phyloP scores from a whole-genome alignment of 148 eudicot species.

The Rhododendron simsii region DNA sequence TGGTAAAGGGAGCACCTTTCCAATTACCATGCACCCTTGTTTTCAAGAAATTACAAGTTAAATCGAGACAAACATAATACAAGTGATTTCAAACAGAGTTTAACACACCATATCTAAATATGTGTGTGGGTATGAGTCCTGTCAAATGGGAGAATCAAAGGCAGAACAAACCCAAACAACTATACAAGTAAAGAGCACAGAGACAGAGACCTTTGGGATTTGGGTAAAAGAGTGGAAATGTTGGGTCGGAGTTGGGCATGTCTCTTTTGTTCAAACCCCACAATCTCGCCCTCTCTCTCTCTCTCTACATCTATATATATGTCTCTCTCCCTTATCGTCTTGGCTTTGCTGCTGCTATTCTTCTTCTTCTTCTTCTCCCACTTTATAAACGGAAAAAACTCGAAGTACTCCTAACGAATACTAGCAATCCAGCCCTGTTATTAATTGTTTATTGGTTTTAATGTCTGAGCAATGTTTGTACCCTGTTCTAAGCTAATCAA shows the following conservation, averaged over 20 bases:
- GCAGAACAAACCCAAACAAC: conserved; percentile 12
- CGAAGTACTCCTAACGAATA: not conserved
- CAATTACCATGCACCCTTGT: not conserved
- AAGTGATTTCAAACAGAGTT: not conserved
- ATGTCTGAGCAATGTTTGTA: too few species aligned
- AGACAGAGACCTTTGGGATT: conserved; percentile 23
- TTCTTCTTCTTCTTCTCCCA: not conserved
- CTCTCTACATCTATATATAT: not conserved
- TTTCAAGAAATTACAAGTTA: not conserved
- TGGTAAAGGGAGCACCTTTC: not conserved
- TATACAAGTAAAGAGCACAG: not conserved
- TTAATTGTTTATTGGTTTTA: too few species aligned
- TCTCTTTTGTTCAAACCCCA: conserved; percentile 26
- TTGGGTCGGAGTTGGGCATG: conserved; percentile 23
- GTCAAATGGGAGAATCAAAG: conserved; percentile 6
- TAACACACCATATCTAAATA: not conserved
- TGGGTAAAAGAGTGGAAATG: conserved; percentile 20
- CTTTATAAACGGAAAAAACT: not conserved
- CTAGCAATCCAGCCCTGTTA: not conserved
- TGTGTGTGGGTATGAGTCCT: not conserved
- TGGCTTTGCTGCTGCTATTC: not conserved
- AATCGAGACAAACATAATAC: not conserved
- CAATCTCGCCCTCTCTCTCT: not conserved
- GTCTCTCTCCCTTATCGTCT: not conserved
- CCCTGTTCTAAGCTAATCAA: too few species aligned